Conservation (phyloP, 2,329 filamentous ascomycete species). For the Sclerotiophoma versabilis region DNA sequence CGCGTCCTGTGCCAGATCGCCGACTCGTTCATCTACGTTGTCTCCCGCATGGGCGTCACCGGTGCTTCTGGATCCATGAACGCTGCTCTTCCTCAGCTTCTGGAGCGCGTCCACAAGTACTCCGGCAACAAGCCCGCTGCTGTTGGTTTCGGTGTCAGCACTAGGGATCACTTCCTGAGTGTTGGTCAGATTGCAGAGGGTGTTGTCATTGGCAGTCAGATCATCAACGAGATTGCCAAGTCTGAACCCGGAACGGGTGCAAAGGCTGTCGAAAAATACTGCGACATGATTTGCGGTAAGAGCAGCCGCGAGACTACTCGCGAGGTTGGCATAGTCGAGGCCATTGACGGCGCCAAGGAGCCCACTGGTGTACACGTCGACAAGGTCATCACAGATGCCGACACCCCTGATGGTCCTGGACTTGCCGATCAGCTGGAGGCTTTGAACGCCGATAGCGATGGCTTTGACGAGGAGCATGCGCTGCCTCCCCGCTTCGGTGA, state of each 20-base stretch:
- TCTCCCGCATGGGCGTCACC: constrained; percentile 96
- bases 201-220: constrained; percentile 95
- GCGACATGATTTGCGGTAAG: constrained; percentile 72
- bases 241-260: constrained; percentile 71
- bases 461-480: constrained; percentile 53
- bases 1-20: constrained; percentile 94
- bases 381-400: constrained; percentile 68
- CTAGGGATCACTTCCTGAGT: constrained; percentile 88
- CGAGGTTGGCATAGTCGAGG: constrained; percentile 75
- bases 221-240: constrained; percentile 80
- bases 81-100: constrained; percentile 78
- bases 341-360: constrained; percentile 67
- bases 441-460: constrained; percentile 67
- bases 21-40: constrained; percentile 98
- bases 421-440: constrained; percentile 85
- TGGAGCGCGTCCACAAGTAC: constrained; percentile 87
- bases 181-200: constrained; percentile 87
- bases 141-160: constrained; percentile 96
- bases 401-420: constrained; percentile 65
- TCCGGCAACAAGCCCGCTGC: constrained; percentile 90
- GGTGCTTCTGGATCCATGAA: constrained; percentile 86
- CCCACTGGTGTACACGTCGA: constrained; percentile 71
- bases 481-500: constrained; percentile 90
- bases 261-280: constrained; percentile 85
- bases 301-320: constrained; percentile 61